phyloP scores from a whole-genome alignment of 2,329 filamentous ascomycete genomes.

The Monilinia fructicola region DNA sequence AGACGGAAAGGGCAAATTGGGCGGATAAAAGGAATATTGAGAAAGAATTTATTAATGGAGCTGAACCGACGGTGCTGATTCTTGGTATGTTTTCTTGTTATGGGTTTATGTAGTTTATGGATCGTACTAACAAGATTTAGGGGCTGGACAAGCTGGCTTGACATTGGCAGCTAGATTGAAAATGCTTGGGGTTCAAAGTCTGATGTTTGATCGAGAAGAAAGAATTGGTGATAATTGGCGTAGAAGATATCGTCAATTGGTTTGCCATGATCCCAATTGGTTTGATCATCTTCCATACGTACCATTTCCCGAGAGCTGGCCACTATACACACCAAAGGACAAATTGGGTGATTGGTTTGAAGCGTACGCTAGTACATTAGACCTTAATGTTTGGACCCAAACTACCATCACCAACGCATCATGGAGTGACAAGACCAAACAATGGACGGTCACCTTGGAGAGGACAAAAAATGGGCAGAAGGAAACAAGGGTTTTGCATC shows the following conservation, averaged over 20 bases:
- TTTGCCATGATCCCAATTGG: constrained; percentile 65
- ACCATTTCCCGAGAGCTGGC: constrained; percentile 63
- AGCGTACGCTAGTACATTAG: constrained; percentile 59
- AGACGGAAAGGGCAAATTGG: constrained; percentile 58
- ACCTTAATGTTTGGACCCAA: constrained; percentile 65
- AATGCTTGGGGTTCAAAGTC: constrained; percentile 54
- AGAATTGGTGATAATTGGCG: constrained; percentile 65
- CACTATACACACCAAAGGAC: constrained; percentile 69
- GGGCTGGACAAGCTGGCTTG: constrained; percentile 61
- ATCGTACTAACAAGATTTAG: constrained; percentile 52
- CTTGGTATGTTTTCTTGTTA: constrained; percentile 48
- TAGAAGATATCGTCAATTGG: constrained; percentile 61
- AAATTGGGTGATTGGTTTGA: constrained; percentile 70
- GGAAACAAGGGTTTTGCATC: constrained; percentile 24
- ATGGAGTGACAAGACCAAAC: constrained; percentile 48
- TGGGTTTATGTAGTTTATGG: neutral
- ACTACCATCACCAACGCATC: constrained; percentile 49
- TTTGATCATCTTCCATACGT: constrained; percentile 64
- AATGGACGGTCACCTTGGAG: constrained; percentile 57
- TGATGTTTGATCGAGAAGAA: constrained; percentile 59
- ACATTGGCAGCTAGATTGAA: constrained; percentile 59
- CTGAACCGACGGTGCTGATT: constrained; percentile 56
- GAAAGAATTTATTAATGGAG: constrained; percentile 44
- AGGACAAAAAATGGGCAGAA: constrained; percentile 39
- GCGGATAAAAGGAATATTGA: constrained; percentile 52